Evolutionary conservation across 1,284 basidiomycete species (phyloP).

Genomic region (Moesziomyces globuligerus): DNA sequence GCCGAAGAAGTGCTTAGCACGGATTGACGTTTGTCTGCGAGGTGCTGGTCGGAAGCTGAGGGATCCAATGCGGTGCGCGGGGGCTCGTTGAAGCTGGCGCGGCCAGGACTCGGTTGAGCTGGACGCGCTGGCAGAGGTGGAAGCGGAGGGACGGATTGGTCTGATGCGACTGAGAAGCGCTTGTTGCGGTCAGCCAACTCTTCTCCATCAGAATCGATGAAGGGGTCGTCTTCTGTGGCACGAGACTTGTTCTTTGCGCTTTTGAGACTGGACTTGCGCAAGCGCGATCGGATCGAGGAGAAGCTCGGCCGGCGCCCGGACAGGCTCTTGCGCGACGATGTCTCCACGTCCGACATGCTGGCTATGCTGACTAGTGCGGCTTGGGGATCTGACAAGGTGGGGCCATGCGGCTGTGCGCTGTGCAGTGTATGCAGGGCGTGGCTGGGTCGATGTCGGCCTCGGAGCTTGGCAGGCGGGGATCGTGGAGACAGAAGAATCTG

Average conservation of each 20-base stretch:
- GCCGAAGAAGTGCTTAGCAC: slow-evolving; percentile 12
- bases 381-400: not conserved
- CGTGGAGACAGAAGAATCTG: no score
- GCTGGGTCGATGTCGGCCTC: no score
- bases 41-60: not conserved
- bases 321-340: slow-evolving; percentile 27
- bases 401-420: no score
- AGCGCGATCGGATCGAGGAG: slow-evolving; percentile 25
- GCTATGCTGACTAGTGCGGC: not conserved
- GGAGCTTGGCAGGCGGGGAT: no score
- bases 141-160: slow-evolving; percentile 29
- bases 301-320: slow-evolving; percentile 38
- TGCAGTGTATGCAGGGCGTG: no score
- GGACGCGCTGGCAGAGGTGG: slow-evolving; percentile 28
- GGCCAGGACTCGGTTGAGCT: not conserved
- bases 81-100: not conserved
- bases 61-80: not conserved
- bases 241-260: slow-evolving; percentile 7
- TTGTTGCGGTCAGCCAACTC: slow-evolving; percentile 12
- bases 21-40: slow-evolving; percentile 9
- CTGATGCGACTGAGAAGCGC: slow-evolving; percentile 31
- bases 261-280: slow-evolving; percentile 28
- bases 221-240: slow-evolving; percentile 5
- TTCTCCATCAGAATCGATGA: slow-evolving; percentile 6
- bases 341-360: slow-evolving; percentile 28